A percentile compares a stretch with the other conserved stretches of the same genome.
Evolutionary conservation across 1,284 basidiomycete genomes (phyloP).

Genomic region (Schizophyllum amplum): DNA sequence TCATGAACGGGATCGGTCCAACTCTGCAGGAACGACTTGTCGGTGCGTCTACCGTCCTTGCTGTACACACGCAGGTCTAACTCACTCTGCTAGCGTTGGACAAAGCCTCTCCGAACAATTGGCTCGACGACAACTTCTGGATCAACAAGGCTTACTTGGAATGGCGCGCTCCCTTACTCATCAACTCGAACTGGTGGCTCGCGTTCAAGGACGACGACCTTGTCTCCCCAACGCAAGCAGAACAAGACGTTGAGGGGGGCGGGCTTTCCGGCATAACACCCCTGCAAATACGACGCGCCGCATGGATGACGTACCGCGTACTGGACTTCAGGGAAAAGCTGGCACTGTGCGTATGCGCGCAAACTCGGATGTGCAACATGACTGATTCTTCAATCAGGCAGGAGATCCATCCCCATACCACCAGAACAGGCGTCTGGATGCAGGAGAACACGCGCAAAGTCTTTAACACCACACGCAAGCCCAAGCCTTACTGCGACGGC

Average conservation of each 20-base stretch:
- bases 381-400: constrained; percentile 29
- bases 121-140: constrained; percentile 97
- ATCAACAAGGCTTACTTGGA: constrained; percentile 85
- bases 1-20: constrained; percentile 65
- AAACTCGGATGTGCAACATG: constrained; percentile 4
- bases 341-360: constrained; percentile 34
- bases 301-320: constrained; percentile 75
- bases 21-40: constrained; percentile 75
- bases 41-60: constrained; percentile 37
- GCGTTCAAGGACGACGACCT: constrained; percentile 63
- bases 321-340: constrained; percentile 75
- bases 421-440: constrained; percentile 62
- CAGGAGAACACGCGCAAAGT: constrained; percentile 49
- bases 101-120: constrained; percentile 80
- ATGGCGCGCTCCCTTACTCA: constrained; percentile 78
- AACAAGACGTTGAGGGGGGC: constrained; percentile 25
- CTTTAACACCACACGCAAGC: constrained; percentile 76
- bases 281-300: constrained; percentile 84
- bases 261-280: constrained; percentile 46
- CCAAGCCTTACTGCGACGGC: constrained; percentile 55
- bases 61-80: neutral
- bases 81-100: constrained; percentile 60
- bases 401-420: constrained; percentile 47
- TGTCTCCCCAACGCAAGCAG: constrained; percentile 39
- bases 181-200: constrained; percentile 99